Evolutionary conservation across 805 yeast species (phyloP).

Genomic region (Grigorovia yakushimaensis): DNA sequence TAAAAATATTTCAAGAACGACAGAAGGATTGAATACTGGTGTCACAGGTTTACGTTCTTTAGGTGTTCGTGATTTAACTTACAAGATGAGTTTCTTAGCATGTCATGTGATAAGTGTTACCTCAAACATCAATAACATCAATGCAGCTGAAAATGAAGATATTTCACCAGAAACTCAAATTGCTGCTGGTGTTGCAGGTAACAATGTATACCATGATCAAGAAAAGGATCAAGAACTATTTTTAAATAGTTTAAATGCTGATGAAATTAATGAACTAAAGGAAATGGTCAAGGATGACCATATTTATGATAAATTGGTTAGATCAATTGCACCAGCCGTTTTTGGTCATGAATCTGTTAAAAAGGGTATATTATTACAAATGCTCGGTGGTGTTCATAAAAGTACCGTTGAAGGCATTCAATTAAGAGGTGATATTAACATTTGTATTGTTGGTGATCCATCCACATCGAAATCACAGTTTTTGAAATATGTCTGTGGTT

Average conservation of each 20-base stretch:
- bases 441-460: slow-evolving; percentile 96
- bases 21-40: slow-evolving; percentile 70
- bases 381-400: slow-evolving; percentile 94
- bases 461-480: slow-evolving; percentile 96
- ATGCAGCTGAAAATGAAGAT: slow-evolving; percentile 1
- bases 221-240: slow-evolving; percentile 74
- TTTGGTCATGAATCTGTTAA: slow-evolving; percentile 92
- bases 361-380: slow-evolving; percentile 80
- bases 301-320: slow-evolving; percentile 72
- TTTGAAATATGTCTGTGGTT: slow-evolving; percentile 81
- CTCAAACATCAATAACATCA: slow-evolving; percentile 14
- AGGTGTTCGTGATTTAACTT: slow-evolving; percentile 93
- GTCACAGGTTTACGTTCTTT: slow-evolving; percentile 79
- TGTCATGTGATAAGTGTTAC: slow-evolving; percentile 73
- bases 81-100: slow-evolving; percentile 83
- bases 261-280: slow-evolving; percentile 76
- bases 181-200: slow-evolving; percentile 21
- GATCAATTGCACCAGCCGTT: slow-evolving; percentile 90
- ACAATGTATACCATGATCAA: slow-evolving; percentile 31
- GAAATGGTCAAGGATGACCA: slow-evolving; percentile 86
- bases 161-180: slow-evolving; percentile 14
- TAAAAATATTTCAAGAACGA: slow-evolving; percentile 31
- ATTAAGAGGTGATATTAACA: slow-evolving; percentile 91
- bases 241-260: slow-evolving; percentile 64
- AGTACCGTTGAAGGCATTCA: slow-evolving; percentile 88